Evolutionary conservation across 805 yeast species (phyloP).

Genomic region (Myxozyma udenii): DNA sequence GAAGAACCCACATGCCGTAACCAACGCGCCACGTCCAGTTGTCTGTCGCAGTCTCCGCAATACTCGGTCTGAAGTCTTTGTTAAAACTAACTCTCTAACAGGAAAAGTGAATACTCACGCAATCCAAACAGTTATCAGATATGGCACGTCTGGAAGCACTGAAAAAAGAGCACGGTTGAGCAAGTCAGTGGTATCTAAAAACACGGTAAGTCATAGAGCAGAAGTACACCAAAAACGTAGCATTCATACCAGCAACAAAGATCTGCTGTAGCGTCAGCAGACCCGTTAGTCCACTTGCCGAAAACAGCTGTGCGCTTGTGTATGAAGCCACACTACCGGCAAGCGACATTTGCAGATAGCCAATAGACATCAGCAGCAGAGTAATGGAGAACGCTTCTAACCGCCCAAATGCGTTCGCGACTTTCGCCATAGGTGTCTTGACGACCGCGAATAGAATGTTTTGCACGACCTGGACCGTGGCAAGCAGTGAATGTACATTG

Average conservation of each 20-base stretch:
- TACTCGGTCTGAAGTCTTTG: slow-evolving; percentile 21
- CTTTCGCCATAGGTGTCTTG: slow-evolving; percentile 43
- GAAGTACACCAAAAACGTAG: neutral
- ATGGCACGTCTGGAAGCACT: slow-evolving; percentile 43
- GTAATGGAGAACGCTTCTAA: slow-evolving; percentile 41
- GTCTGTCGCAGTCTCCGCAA: slow-evolving; percentile 35
- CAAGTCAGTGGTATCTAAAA: slow-evolving; percentile 41
- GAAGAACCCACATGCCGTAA: slow-evolving; percentile 49
- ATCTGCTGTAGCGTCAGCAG: slow-evolving; percentile 40
- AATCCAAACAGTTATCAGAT: slow-evolving; percentile 44
- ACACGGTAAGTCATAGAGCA: neutral
- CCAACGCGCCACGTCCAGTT: slow-evolving; percentile 52
- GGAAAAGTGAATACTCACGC: slow-evolving; percentile 41
- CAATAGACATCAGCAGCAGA: slow-evolving; percentile 39
- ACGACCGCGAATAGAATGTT: slow-evolving; percentile 43
- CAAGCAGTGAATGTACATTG: slow-evolving; percentile 42
- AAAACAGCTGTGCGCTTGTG: slow-evolving; percentile 41
- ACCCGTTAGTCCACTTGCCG: slow-evolving; percentile 43
- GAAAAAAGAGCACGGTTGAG: slow-evolving; percentile 42
- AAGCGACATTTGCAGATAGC: slow-evolving; percentile 42
- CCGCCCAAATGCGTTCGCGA: slow-evolving; percentile 45
- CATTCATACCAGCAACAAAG: slow-evolving; percentile 30
- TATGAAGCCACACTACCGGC: slow-evolving; percentile 40
- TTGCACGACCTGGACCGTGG: slow-evolving; percentile 43
- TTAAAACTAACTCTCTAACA: neutral